Evolutionary conservation across 352 stramenopile species (phyloP).

Genomic region (Phytophthora pseudosyringae): DNA sequence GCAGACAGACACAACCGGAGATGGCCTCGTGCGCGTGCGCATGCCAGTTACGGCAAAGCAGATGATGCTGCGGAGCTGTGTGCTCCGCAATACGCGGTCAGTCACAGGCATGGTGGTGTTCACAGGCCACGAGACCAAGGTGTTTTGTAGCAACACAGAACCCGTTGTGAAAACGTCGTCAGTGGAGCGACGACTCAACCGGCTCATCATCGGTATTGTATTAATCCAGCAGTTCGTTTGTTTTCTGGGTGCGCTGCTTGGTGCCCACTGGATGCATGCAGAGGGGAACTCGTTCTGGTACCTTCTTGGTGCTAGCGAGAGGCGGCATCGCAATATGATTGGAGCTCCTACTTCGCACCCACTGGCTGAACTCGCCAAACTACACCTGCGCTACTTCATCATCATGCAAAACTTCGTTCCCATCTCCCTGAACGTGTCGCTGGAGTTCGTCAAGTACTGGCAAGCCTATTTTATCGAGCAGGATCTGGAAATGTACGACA

Average conservation of each 20-base stretch:
- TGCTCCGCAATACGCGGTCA: conserved; percentile 87
- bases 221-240: conserved; percentile 82
- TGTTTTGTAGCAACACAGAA: conserved; percentile 85
- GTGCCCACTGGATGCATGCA: conserved; percentile 71
- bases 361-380: conserved; percentile 67
- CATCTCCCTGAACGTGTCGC: conserved; percentile 98
- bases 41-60: conserved; percentile 86
- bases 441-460: conserved; percentile 97
- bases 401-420: conserved; percentile 98
- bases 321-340: conserved; percentile 18
- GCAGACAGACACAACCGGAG: conserved; percentile 39
- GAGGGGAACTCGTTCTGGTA: conserved; percentile 78
- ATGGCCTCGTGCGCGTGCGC: conserved; percentile 45
- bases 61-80: conserved; percentile 89
- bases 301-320: conserved; percentile 39
- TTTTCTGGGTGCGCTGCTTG: conserved; percentile 64
- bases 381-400: conserved; percentile 95
- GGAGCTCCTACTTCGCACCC: conserved; percentile 39
- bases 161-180: conserved; percentile 81
- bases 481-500: conserved; percentile 93
- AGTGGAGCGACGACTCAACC: conserved; percentile 75
- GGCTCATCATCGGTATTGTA: conserved; percentile 76
- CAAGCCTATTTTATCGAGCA: conserved; percentile 96
- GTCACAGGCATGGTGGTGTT: conserved; percentile 91
- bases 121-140: conserved; percentile 87